A percentile compares a stretch with the other conserved stretches of the same genome.
Evolutionary conservation across 768 basidiomycete genomes (phyloP).

Genomic region (Termitomyces sp.): DNA sequence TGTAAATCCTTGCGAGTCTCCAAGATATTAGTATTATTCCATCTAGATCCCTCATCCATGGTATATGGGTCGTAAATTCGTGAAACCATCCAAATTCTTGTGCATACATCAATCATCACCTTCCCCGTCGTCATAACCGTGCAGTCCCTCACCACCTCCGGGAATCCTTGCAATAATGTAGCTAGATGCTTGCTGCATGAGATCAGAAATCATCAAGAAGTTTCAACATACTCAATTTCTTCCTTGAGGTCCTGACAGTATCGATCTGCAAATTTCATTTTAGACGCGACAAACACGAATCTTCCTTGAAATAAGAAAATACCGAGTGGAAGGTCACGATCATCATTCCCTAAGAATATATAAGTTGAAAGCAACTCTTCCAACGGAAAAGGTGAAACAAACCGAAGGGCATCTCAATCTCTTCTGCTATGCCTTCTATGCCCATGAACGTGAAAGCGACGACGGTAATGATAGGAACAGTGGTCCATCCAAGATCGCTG

Average conservation of each 20-base stretch:
- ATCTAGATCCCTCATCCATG: neutral
- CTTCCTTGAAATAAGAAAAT: neutral
- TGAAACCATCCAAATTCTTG: neutral
- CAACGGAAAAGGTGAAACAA: conserved; percentile 13
- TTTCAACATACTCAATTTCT: conserved; percentile 63
- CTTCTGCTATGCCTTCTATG: conserved; percentile 92
- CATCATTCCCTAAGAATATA: conserved; percentile 44
- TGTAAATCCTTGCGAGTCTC: neutral
- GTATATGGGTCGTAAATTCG: conserved; percentile 3
- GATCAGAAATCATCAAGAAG: neutral
- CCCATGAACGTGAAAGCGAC: conserved; percentile 92
- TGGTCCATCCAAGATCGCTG: conserved; percentile 75
- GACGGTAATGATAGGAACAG: conserved; percentile 79
- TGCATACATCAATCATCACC: conserved; percentile 58
- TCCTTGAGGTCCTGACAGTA: conserved; percentile 85
- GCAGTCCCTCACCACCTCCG: conserved; percentile 67
- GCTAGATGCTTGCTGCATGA: conserved; percentile 25
- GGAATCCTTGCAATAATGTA: conserved; percentile 67
- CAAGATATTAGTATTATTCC: neutral
- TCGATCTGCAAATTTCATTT: conserved; percentile 43
- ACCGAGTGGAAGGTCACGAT: conserved; percentile 74
- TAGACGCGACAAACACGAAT: neutral
- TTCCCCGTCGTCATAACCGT: conserved; percentile 75
- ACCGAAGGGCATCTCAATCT: conserved; percentile 96
- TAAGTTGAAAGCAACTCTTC: neutral